phyloP scores from a whole-genome alignment of 352 stramenopile species.

The Pseudoperonospora humuli region DNA sequence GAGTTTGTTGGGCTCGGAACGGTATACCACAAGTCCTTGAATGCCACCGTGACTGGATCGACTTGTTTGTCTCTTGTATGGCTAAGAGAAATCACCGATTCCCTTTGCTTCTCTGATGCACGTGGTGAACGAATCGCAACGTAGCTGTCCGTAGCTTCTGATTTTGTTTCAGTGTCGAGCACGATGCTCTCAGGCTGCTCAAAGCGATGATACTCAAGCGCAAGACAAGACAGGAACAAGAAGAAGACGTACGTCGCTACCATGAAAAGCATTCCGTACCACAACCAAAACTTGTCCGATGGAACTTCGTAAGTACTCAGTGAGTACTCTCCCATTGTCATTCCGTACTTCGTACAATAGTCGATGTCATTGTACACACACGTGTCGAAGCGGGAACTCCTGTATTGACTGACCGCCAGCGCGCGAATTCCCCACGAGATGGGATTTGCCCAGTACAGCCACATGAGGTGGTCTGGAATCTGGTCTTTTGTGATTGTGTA shows the following conservation, averaged over 20 bases:
- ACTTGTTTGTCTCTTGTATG: not conserved
- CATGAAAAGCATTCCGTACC: conserved; percentile 12
- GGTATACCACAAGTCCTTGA: conserved; percentile 16
- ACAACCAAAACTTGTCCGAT: conserved; percentile 12
- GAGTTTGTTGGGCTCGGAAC: conserved; percentile 4
- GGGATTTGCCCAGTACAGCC: conserved; percentile 18
- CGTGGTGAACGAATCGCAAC: conserved; percentile 1
- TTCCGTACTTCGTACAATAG: conserved; percentile 19
- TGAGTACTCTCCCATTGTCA: conserved; percentile 14
- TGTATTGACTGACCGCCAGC: conserved; percentile 23
- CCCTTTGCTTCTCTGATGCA: not conserved
- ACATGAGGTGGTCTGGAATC: conserved; percentile 17
- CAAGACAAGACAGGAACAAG: conserved; percentile 8
- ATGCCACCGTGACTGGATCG: conserved; percentile 6
- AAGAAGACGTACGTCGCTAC: conserved; percentile 5
- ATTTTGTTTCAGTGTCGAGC: not conserved
- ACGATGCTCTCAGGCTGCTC: conserved; percentile 10
- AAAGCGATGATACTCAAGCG: conserved; percentile 12
- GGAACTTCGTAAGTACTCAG: conserved; percentile 15
- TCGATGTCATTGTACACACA: conserved; percentile 21
- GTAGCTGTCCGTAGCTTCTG: not conserved
- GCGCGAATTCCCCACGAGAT: conserved; percentile 13
- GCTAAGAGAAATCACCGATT: not conserved
- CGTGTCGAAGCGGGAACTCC: conserved; percentile 11
- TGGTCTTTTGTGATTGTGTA: conserved; percentile 16